phyloP scores from a whole-genome alignment of 345 rosid genomes.

The Eutrema heterophyllum region DNA sequence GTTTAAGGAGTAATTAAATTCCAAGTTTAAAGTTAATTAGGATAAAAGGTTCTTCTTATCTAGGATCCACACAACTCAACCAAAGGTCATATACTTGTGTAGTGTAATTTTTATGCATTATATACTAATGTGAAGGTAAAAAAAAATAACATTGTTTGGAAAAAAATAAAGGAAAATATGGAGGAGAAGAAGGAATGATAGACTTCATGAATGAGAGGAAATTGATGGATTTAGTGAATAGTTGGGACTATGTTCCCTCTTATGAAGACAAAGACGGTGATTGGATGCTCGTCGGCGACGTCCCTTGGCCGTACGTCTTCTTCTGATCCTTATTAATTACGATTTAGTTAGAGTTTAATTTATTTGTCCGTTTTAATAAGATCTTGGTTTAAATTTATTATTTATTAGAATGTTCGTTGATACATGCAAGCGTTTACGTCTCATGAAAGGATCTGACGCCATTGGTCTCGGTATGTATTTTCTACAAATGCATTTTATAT shows the following conservation, averaged over 20 bases:
- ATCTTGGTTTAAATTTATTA: not conserved
- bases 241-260: slow-evolving; percentile 78
- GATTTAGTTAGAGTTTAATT: not conserved
- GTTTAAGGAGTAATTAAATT: not conserved
- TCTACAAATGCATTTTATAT: not conserved
- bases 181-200: slow-evolving; percentile 80
- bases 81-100: not conserved
- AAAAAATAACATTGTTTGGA: not conserved
- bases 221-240: slow-evolving; percentile 59
- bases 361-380: not conserved
- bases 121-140: not conserved
- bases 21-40: not conserved
- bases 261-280: slow-evolving; percentile 96
- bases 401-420: slow-evolving; percentile 73
- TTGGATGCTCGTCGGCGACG: slow-evolving; percentile 97
- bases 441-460: slow-evolving; percentile 86
- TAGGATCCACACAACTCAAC: not conserved
- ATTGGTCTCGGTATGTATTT: slow-evolving; percentile 57
- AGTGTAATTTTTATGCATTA: not conserved
- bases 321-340: not conserved
- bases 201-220: slow-evolving; percentile 72
- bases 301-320: slow-evolving; percentile 80
- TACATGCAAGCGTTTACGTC: slow-evolving; percentile 84
- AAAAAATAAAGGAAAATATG: slow-evolving; percentile 46
- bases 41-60: not conserved